These are phyloP conservation scores for Anethum foeniculum DNA, from an alignment of 140 eudicot genomes.

Conservation along the genomic window DNA sequence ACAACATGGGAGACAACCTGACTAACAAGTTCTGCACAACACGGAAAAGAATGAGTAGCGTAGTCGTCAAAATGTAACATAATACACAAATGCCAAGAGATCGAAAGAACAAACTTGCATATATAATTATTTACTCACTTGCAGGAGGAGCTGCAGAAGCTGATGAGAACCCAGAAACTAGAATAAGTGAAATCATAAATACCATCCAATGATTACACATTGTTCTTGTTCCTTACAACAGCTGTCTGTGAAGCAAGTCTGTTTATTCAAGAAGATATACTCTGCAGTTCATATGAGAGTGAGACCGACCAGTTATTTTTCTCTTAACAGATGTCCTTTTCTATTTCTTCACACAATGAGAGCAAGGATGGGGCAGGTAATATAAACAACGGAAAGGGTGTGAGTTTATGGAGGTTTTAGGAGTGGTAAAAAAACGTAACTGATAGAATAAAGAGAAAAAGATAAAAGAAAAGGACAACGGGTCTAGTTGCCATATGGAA, in stretches of 20 bases:
- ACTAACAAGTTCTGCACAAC: slow-evolving; percentile 54
- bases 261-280: background rate
- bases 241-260: background rate
- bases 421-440: background rate
- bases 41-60: background rate
- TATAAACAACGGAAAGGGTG: background rate
- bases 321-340: background rate
- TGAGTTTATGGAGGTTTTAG: slow-evolving; percentile 3
- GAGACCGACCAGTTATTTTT: background rate
- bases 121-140: slow-evolving; percentile 36
- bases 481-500: background rate
- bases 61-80: background rate
- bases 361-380: slow-evolving; percentile 2
- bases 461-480: background rate
- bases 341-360: slow-evolving; percentile 15
- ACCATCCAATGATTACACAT: slow-evolving; percentile 28
- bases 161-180: slow-evolving; percentile 39
- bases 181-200: slow-evolving; percentile 30
- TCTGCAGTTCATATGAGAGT: background rate
- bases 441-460: slow-evolving; percentile 29
- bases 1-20: slow-evolving; percentile 71
- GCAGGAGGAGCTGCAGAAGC: slow-evolving; percentile 79
- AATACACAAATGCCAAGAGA: background rate
- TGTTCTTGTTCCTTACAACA: slow-evolving; percentile 10
- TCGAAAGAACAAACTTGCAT: background rate